Evolutionary conservation across 2,329 filamentous ascomycete species (phyloP), one percentile per base, ranked within the genome.

Genomic region (Nectriaceae sp.): DNA sequence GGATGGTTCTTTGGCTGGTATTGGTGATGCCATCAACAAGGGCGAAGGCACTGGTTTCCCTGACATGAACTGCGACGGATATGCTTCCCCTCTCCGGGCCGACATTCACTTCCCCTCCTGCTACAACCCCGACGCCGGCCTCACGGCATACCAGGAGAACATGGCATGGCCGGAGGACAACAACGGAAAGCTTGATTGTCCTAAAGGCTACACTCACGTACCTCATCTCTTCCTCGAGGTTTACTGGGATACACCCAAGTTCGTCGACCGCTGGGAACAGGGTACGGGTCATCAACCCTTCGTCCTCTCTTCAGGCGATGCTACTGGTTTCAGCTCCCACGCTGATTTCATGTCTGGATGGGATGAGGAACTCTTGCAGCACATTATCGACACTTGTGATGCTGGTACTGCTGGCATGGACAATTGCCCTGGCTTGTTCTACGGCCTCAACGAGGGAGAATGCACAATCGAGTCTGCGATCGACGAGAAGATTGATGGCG

Each of bases 321-420:
- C 76, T 18, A 88, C 87, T 11, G 88, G 87, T 47, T 89, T 81
- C 71, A 82, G 82, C 59, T 78, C 79, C 51, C 87, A 90, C 68
- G 86, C 77, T 40, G 87, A 91, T 67, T 90, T 91, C 71, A 69
- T 88, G 55, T 82, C 87, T 53, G 87, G 81, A 15, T 91, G 88
- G 88, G 82, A 90, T 56, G 75, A 80, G 52, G 66, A 73, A 21
- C 75, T 78, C 39, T 82, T 89, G 42, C 83, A 87, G 67, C 74
- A 79, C 52, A 86, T 88, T 55, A 83, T 89, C 56, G 76, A 87
- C 63, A 80, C 74, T 42, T 90, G 88, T 73, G 73, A 84, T 59
- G 79, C 78, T 39, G 78, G 82, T 41, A 77, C 77, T 48, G 55
- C 63, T 5, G 82, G 81, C 42, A 84, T 89, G 72, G 79, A 86